These are phyloP conservation scores for Umbelopsis ramanniana DNA, from an alignment of 192 early-diverging fungal genomes.

Conservation along the genomic window DNA sequence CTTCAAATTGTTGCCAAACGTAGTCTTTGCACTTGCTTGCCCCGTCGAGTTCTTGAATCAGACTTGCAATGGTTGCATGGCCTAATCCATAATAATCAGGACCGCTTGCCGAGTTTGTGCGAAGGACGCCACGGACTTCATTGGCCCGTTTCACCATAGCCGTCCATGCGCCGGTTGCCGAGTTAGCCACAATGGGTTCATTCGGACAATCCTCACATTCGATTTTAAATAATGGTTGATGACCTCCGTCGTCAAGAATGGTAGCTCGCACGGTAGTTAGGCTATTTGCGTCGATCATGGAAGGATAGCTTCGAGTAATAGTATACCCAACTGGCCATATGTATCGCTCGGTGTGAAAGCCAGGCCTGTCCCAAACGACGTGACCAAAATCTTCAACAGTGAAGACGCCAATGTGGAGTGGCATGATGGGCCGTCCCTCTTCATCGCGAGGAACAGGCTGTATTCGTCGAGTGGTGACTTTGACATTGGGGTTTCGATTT, in stretches of 20 bases:
- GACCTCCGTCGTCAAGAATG: constrained; percentile 76
- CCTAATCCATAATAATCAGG: constrained; percentile 94
- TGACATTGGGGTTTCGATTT: constrained; percentile 17
- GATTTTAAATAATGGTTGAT: constrained; percentile 76
- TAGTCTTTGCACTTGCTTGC: constrained; percentile 75
- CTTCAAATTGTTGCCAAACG: constrained; percentile 69
- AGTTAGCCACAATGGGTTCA: constrained; percentile 70
- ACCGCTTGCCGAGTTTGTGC: constrained; percentile 82
- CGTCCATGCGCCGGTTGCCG: constrained; percentile 92
- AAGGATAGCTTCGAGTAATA: constrained; percentile 65
- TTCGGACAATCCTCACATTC: constrained; percentile 80
- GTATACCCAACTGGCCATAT: constrained; percentile 93
- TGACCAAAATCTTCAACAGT: constrained; percentile 74
- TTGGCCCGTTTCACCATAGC: constrained; percentile 79
- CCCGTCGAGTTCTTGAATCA: constrained; percentile 88
- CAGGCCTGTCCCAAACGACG: constrained; percentile 73
- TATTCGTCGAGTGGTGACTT: constrained; percentile 31
- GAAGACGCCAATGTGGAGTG: constrained; percentile 78
- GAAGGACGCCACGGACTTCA: constrained; percentile 75
- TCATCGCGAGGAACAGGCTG: constrained; percentile 60
- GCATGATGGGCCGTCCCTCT: constrained; percentile 72
- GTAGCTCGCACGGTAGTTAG: constrained; percentile 65
- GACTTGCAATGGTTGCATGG: constrained; percentile 80
- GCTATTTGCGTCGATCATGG: constrained; percentile 66
- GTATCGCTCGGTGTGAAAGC: constrained; percentile 89